phyloP scores from a whole-genome alignment of 495 filamentous ascomycete species.

The Hyaloscypha bicolor region DNA sequence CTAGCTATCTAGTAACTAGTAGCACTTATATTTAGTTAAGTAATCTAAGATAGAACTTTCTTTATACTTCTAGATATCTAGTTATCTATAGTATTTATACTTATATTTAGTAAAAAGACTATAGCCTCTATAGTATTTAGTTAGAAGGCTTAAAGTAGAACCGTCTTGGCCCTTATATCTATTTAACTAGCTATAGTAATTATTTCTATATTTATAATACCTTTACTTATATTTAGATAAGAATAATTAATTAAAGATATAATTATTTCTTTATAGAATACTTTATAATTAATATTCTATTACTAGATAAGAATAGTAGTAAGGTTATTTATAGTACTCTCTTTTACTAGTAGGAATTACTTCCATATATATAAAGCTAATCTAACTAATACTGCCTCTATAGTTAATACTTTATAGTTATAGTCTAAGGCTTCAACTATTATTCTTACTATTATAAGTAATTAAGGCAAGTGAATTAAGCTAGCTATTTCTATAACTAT shows the following conservation, averaged over 20 bases:
- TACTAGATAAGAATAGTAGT: constrained; percentile 6
- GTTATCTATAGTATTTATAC: no score
- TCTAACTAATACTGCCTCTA: constrained; percentile 6
- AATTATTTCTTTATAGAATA: constrained; percentile 18
- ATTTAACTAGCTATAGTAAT: neutral
- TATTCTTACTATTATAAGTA: constrained; percentile 7
- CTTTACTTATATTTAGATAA: neutral
- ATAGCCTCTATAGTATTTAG: no score
- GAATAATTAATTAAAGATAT: constrained; percentile 14
- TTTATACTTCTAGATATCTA: no score
- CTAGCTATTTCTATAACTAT: constrained; percentile 10
- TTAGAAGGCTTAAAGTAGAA: neutral
- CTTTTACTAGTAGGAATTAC: constrained; percentile 8
- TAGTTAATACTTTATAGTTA: no score
- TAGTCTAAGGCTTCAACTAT: constrained; percentile 8
- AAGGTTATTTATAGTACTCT: constrained; percentile 13
- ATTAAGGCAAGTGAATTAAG: constrained; percentile 16
- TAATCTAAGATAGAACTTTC: neutral
- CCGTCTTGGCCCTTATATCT: neutral
- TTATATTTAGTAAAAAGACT: neutral
- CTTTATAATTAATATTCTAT: constrained; percentile 1
- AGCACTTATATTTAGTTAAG: neutral
- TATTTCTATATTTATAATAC: constrained; percentile 3
- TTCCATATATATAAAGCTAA: constrained; percentile 16
- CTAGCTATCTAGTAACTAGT: neutral